Conservation (phyloP, 2,329 filamentous ascomycete genomes). For the Xylariaceae sp. region DNA sequence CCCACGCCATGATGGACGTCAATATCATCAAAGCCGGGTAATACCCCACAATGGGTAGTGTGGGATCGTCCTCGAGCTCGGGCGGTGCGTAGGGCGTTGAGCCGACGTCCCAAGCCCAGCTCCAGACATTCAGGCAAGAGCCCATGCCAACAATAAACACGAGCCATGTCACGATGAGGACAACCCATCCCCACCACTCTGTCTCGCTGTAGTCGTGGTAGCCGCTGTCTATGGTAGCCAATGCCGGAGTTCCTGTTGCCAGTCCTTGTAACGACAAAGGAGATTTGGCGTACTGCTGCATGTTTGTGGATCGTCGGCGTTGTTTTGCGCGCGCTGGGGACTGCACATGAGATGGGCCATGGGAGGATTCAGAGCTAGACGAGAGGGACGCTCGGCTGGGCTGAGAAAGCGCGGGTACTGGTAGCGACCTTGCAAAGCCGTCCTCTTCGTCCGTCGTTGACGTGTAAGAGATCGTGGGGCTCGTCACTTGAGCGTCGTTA, state of each 20-base stretch:
- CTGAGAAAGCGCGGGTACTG: slow-evolving; percentile 42
- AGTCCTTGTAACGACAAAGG: slow-evolving; percentile 55
- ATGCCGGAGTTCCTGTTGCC: slow-evolving; percentile 43
- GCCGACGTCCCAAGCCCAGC: slow-evolving; percentile 98
- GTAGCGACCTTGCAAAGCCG: slow-evolving; percentile 55
- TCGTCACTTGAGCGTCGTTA: slow-evolving; percentile 38
- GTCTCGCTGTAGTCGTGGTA: slow-evolving; percentile 93
- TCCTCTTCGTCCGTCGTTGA: slow-evolving; percentile 86
- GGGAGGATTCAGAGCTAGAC: slow-evolving; percentile 60
- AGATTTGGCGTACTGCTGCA: slow-evolving; percentile 50
- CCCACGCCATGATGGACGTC: slow-evolving; percentile 95
- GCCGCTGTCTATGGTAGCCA: slow-evolving; percentile 41
- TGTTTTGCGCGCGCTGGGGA: slow-evolving; percentile 33
- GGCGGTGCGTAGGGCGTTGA: slow-evolving; percentile 93
- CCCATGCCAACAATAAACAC: slow-evolving; percentile 97
- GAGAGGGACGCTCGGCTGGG: slow-evolving; percentile 43
- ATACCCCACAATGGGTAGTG: slow-evolving; percentile 91
- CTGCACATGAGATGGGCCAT: slow-evolving; percentile 25
- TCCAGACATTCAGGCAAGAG: slow-evolving; percentile 91
- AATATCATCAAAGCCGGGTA: slow-evolving; percentile 92
- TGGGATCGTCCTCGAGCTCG: slow-evolving; percentile 91
- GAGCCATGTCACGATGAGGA: slow-evolving; percentile 85
- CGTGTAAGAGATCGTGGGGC: slow-evolving; percentile 57
- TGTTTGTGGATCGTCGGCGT: slow-evolving; percentile 44
- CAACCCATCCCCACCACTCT: slow-evolving; percentile 96